Percentiles rank a stretch among this genome's conserved stretches.
Conservation (phyloP, 805 yeast species). For the Cyberlindnera bimundalis region DNA sequence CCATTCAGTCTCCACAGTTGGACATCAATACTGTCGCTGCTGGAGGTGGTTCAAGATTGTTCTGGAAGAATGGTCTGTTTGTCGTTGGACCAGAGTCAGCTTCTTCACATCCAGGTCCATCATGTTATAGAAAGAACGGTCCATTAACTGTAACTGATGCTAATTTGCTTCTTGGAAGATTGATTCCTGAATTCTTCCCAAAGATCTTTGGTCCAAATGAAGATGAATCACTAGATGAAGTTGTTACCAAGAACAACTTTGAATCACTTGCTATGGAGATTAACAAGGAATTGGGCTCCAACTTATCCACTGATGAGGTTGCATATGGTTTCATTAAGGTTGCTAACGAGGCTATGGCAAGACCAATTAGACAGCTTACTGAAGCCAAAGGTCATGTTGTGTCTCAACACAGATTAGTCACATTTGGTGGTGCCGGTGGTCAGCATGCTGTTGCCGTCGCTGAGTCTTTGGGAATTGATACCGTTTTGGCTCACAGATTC, state of each 20-base stretch:
- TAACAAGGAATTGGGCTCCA: conserved; percentile 39
- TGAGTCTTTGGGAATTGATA: conserved; percentile 59
- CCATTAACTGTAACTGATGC: conserved; percentile 48
- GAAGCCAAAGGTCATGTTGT: conserved; percentile 78
- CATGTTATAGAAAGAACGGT: conserved; percentile 46
- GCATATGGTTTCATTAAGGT: conserved; percentile 81
- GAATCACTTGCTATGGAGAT: conserved; percentile 50
- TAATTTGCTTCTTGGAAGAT: conserved; percentile 40
- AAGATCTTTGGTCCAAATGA: conserved; percentile 45
- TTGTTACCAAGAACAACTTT: conserved; percentile 44
- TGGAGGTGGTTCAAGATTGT: conserved; percentile 35
- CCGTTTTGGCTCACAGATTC: conserved; percentile 72
- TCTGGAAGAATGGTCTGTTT: conserved; percentile 35
- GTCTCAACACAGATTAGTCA: conserved; percentile 65
- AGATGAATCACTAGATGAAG: conserved; percentile 35
- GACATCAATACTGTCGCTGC: conserved; percentile 38
- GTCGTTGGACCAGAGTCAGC: conserved; percentile 48
- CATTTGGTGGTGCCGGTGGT: conserved; percentile 95
- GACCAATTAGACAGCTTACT: conserved; percentile 80
- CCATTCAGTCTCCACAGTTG: conserved; percentile 39
- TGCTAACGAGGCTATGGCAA: conserved; percentile 87
- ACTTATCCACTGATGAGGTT: conserved; percentile 58
- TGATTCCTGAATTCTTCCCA: conserved; percentile 40
- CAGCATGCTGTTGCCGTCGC: conserved; percentile 85
- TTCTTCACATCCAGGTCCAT: conserved; percentile 46